Percentiles rank a stretch among this genome's conserved stretches.
Evolutionary conservation across 805 yeast species (phyloP).

Genomic region (Starmerella sp.): DNA sequence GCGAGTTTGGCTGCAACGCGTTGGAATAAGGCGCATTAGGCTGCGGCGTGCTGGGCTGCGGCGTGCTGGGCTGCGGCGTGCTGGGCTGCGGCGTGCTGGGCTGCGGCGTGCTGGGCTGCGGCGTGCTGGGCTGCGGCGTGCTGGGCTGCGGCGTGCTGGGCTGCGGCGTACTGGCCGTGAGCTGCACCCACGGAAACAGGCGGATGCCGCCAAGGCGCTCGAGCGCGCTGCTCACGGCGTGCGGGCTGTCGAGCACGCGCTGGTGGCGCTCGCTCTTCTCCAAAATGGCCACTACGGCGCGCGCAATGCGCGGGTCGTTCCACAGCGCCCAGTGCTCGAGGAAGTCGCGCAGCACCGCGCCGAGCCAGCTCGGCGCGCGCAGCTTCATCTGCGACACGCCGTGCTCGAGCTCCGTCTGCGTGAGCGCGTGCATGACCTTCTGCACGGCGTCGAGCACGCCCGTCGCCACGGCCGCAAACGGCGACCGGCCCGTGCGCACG

Average conservation of each 20-base stretch:
- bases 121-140: too few relatives aligned
- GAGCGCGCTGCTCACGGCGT: slow-evolving; percentile 11
- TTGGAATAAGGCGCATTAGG: too few relatives aligned
- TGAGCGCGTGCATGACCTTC: slow-evolving; percentile 18
- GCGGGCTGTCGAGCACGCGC: slow-evolving; percentile 9
- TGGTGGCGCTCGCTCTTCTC: slow-evolving; percentile 5
- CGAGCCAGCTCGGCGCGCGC: neutral
- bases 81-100: neutral
- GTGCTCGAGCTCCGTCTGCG: slow-evolving; percentile 16
- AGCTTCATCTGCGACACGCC: slow-evolving; percentile 9
- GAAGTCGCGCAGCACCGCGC: slow-evolving; percentile 7
- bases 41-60: too few relatives aligned
- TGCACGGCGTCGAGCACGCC: slow-evolving; percentile 10
- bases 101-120: too few relatives aligned
- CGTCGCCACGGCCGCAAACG: slow-evolving; percentile 10
- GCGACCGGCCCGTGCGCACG: slow-evolving; percentile 12
- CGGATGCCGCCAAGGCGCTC: neutral
- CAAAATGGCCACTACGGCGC: slow-evolving; percentile 16
- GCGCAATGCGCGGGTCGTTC: slow-evolving; percentile 13
- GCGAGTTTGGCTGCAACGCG: too few relatives aligned
- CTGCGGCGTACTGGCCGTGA: too few relatives aligned
- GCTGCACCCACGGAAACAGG: slow-evolving; percentile 13
- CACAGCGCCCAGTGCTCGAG: slow-evolving; percentile 18
- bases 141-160: too few relatives aligned
- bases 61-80: too few relatives aligned